Base-by-base conservation (phyloP, 805 yeast genomes). In the Cyberlindnera mrakii region DNA sequence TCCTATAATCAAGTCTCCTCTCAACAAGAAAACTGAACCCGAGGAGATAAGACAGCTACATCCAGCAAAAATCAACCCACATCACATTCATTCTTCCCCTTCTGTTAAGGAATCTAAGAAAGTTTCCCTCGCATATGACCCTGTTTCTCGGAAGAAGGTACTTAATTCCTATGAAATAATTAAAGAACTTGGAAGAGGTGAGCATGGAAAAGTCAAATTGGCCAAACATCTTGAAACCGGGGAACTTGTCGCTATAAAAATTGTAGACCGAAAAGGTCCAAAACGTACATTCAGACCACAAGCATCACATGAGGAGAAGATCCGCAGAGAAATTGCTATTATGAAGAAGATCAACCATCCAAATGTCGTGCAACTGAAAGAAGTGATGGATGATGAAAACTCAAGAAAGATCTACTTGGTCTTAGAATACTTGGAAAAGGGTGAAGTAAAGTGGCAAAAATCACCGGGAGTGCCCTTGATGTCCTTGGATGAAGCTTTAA, bases 161-260 rank as follows among this genome's bases (percentile, higher is more conserved):
- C 71, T 93, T 48, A 93, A 93, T 64, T 80, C 95, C 0, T 93
- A 90, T 60, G 99, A 93, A 63, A 85, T 93, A 31, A 65, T 89
- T 27, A 72, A 75, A 20, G 97, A 90, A 65, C 71, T 93, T 25
- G 99, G 99, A 10, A 73, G 85, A 30, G 99, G 99, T n/a, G 96
- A 90, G 62, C 98, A 91, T 64, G 98, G 99, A n/a, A 91, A 88
- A 62, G 99, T 93, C 35, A 93, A 93, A 61, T 71, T 93, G 16
- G 99, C 95, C 0, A 76, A 76, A 46, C 91, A 90, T 59, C 63
- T 82, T 42, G 70, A 75, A n/a, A 63, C 71, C 6, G 70, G 74
- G 36, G 80, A 75, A 50, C 67, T 78, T 29, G 96, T 88, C n/a
- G 99, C 99, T 4, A 89, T 93, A 43, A 93, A 93, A 60, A 86